Percentiles rank a stretch among this genome's conserved stretches.
Conservation (phyloP, 2,329 filamentous ascomycete species). For the Aspergillus novoparasiticus region DNA sequence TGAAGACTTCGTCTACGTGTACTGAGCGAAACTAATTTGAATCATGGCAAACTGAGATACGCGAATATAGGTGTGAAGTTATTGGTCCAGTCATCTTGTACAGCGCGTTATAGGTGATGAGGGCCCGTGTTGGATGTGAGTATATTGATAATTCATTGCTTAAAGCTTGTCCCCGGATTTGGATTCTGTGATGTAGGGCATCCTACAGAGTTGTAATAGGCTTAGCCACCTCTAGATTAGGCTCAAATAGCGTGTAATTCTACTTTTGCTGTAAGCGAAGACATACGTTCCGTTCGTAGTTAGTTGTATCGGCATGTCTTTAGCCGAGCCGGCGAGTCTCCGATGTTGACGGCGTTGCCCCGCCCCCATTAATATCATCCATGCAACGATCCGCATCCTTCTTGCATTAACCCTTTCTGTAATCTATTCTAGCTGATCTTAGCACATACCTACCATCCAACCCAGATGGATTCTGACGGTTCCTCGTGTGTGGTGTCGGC, state of each 20-base stretch:
- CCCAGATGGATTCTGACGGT: constrained; percentile 24
- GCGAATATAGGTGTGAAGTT: background rate
- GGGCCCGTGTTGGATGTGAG: background rate
- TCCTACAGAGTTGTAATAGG: background rate
- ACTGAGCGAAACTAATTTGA: constrained; percentile 27
- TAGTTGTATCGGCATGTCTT: background rate
- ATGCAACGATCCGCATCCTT: background rate
- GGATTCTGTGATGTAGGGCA: background rate
- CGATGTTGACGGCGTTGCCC: background rate
- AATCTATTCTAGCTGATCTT: background rate
- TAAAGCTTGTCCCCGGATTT: background rate
- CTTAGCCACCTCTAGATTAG: background rate
- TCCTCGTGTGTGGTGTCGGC: constrained; percentile 22
- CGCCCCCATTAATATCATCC: background rate
- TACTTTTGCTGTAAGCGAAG: background rate
- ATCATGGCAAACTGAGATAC: background rate
- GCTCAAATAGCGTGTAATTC: background rate
- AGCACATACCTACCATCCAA: background rate
- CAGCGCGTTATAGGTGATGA: background rate
- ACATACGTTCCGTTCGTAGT: background rate
- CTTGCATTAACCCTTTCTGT: background rate
- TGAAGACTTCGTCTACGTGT: constrained; percentile 66
- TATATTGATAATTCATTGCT: background rate
- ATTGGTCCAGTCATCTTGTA: background rate
- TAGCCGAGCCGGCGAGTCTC: background rate